Evolutionary conservation across 257 asterid genomes (phyloP), one percentile per base, ranked within the genome.

Genomic region (Plantago ovata): DNA sequence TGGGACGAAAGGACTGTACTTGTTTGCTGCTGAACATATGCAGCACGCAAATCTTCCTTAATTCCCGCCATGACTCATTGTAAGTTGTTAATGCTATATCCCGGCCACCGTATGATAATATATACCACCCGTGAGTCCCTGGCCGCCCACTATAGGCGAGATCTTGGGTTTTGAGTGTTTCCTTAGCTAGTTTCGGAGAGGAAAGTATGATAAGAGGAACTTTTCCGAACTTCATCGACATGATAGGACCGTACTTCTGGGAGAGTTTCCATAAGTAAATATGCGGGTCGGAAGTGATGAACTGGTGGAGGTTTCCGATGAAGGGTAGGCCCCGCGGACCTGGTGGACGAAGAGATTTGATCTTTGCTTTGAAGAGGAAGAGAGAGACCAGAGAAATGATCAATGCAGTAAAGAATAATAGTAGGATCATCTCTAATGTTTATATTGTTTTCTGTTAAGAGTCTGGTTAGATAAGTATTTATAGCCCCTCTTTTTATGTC

Each of bases 221-320:
- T 49, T 49, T 18, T 1, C 32, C 55, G 9, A 49, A 6, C 32
- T 49, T 49, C 55, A 49, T 49, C 0, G 50, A 44, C 50, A 44
- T 44, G 21, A 44, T 44, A 6, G 50, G 50, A 44, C 50, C 50
- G 22, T 49, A 49, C 23, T 49, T 18, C 19, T 18, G 12, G 28
- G 55, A 20, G 0, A 49, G 55, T 20, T 49, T 18, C 33, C 32
- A 18, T 49, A 49, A 22, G 55, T 21, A 21, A 7, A 49, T 18
- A 22, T 49, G 32, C 10, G n/a, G 33, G 6, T 6, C 6, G 33
- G 55, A 19, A 18, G 32, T 49, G 32, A 18, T 13, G 55, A 49
- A 21, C 19, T 49, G 55, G 55, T 18, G 55, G 8, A 49, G 33
- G 55, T 49, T 49, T 49, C 55, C 55, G 55, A 49, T 49, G 19